A percentile compares a stretch with the other conserved stretches of the same genome.
phyloP scores from a whole-genome alignment of 2,329 filamentous ascomycete species.

The Fusarium sp. region DNA sequence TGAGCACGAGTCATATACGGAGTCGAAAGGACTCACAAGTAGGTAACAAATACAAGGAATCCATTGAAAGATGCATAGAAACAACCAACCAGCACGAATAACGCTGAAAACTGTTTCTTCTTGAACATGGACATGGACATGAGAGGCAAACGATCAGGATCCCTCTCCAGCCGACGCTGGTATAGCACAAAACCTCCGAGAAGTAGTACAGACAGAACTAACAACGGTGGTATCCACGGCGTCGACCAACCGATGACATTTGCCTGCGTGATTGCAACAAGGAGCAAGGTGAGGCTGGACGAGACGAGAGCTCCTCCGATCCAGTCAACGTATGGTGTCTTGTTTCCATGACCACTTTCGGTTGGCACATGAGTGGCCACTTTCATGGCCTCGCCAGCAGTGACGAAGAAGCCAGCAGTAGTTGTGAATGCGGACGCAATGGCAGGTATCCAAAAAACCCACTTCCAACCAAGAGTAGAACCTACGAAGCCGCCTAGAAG shows the following conservation, averaged over 20 bases:
- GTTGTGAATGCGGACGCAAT: not conserved
- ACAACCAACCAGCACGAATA: not conserved
- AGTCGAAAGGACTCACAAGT: not conserved
- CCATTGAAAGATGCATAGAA: not conserved
- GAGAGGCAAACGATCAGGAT: not conserved
- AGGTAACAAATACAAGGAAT: not conserved
- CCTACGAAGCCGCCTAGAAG: not conserved
- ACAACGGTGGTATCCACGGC: not conserved
- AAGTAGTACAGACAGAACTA: not conserved
- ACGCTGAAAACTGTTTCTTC: not conserved
- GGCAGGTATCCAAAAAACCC: not conserved
- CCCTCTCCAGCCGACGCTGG: not conserved
- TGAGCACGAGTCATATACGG: too few species aligned
- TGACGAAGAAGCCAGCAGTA: not conserved
- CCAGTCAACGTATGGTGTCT: not conserved
- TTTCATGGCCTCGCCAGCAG: not conserved
- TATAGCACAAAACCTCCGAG: not conserved
- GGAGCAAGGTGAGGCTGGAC: not conserved
- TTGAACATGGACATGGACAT: not conserved
- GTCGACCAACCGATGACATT: not conserved
- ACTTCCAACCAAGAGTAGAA: not conserved
- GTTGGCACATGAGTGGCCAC: too few species aligned
- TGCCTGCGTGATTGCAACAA: not conserved
- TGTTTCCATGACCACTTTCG: not conserved
- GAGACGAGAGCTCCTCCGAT: not conserved